Evolutionary conservation across 2,329 filamentous ascomycete genomes (phyloP), one percentile per base, ranked within the genome.

Genomic region (Graphium sp.): DNA sequence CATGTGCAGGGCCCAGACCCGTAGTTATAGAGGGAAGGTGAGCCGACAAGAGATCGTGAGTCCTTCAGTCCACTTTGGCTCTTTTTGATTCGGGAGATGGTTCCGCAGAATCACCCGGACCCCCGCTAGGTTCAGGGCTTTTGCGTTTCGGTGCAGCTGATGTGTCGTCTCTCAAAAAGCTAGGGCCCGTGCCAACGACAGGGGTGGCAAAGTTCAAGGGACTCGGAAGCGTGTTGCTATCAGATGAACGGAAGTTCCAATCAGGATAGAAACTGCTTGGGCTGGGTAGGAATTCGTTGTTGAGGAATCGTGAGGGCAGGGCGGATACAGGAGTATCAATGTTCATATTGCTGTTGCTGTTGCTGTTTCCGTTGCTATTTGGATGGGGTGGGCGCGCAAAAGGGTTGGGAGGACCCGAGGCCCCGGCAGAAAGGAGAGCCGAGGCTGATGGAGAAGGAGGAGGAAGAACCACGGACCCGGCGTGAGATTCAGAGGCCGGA

Each of bases 131-230:
- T 7, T 71, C 66, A 2, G 64, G 64, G 33, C 63, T 71, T 48
- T 71, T 72, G 34, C 66, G 52, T 46, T 71, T 71, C 10, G 32
- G 30, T 5, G 32, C 33, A 5, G 33, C 16, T 4, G 32, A 32
- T 10, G 33, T 35, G 16, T 74, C 70, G 13, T 75, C 69, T 33
- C 68, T 55, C 30, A 75, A 40, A 38, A 76, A 76, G 33, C 68
- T 74, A 3, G 71, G 71, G 3, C 71, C 71, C 2, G 60, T 64
- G 2, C 60, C 65, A 2, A 64, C 62, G 2, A 74, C 57, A 0
- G 89, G 89, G 2, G 89, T 95, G 19, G 82, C 79, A 50, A 94
- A 94, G 35, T 85, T 92, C 37, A 95, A 56, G 7, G 89, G 89
- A 47, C 84, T 94, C 0, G 85, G 85, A 27, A 95, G 61, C 39